Evolutionary conservation across 371 early-diverging fungal genomes (phyloP).

Genomic region (Rhizopus microsporus): DNA sequence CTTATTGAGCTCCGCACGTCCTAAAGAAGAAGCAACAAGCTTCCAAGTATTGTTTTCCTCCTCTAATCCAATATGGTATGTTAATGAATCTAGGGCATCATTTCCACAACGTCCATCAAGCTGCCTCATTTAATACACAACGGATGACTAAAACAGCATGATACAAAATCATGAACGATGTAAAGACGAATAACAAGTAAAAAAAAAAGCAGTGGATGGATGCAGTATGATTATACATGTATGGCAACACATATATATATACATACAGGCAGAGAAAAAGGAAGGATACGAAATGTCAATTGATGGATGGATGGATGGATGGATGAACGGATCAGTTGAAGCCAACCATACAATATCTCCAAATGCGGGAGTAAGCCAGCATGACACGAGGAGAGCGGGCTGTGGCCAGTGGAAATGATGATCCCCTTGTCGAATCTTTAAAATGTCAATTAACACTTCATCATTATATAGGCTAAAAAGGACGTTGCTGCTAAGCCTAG

Average conservation of each 20-base stretch:
- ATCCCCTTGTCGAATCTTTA: neutral
- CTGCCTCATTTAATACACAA: neutral
- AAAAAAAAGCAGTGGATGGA: constrained; percentile 1
- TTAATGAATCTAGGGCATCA: constrained; percentile 6
- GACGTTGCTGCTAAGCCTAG: constrained; percentile 72
- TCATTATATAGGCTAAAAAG: constrained; percentile 60
- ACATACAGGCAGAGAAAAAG: neutral
- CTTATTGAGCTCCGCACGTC: constrained; percentile 14
- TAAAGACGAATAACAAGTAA: neutral
- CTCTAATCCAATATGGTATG: constrained; percentile 34
- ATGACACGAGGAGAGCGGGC: neutral
- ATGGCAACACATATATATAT: too few relatives aligned
- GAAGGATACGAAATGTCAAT: neutral
- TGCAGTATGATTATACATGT: neutral
- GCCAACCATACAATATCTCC: neutral
- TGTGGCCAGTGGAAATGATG: neutral
- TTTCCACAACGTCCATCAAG: constrained; percentile 4
- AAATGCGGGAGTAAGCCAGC: too few relatives aligned
- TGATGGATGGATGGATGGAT: constrained; percentile 16
- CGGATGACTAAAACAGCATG: neutral
- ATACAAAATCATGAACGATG: neutral
- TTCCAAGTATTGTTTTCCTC: constrained; percentile 21
- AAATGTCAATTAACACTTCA: constrained; percentile 3
- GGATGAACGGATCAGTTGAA: neutral
- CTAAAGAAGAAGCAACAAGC: constrained; percentile 16